Conservation (phyloP, 805 yeast genomes). For the Hanseniaspora mollemarum region DNA sequence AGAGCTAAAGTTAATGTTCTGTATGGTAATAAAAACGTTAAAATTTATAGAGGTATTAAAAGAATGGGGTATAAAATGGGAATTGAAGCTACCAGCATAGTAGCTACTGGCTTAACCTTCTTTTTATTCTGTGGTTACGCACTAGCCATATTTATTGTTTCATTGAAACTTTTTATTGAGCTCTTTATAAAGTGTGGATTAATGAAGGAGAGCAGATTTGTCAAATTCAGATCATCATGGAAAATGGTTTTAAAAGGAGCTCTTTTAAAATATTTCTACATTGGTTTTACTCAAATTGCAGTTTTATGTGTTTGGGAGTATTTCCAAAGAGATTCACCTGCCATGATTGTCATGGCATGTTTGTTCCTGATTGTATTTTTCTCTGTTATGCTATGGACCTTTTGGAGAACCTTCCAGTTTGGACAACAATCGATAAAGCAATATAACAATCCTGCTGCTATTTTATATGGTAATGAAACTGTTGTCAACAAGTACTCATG, state of each 20-base stretch:
- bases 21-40: constrained; percentile 45
- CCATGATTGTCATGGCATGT: constrained; percentile 71
- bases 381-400: constrained; percentile 52
- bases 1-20: constrained; percentile 31
- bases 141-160: constrained; percentile 48
- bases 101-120: constrained; percentile 76
- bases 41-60: constrained; percentile 75
- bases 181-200: constrained; percentile 39
- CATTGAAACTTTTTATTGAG: constrained; percentile 42
- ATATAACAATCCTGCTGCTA: constrained; percentile 75
- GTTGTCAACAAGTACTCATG: constrained; percentile 74
- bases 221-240: constrained; percentile 47
- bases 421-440: constrained; percentile 50
- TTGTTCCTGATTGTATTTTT: constrained; percentile 53
- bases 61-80: constrained; percentile 66
- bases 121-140: constrained; percentile 68
- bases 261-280: constrained; percentile 61
- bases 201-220: constrained; percentile 38
- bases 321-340: constrained; percentile 69
- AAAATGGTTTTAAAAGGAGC: constrained; percentile 60
- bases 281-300: constrained; percentile 74
- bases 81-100: constrained; percentile 76
- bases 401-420: constrained; percentile 49
- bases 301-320: constrained; percentile 83
- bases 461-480: constrained; percentile 65